Evolutionary conservation across 495 filamentous ascomycete genomes (phyloP), one percentile per base, ranked within the genome.

Genomic region (Clavariopsis aquatica): DNA sequence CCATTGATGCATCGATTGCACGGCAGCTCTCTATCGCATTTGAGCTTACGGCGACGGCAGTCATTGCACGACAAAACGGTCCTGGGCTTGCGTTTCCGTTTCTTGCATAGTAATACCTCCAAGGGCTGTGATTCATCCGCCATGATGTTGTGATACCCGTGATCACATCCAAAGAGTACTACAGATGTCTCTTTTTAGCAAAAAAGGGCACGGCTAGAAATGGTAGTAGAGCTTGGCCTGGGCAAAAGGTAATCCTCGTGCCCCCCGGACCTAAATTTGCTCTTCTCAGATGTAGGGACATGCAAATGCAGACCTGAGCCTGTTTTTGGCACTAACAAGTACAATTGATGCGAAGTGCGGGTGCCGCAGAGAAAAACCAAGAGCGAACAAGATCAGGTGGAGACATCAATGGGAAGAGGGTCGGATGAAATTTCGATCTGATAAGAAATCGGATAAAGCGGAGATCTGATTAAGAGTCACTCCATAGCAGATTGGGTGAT

Each of bases 1-100:
- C 65, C 54, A 12, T 67, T 49, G 4, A 62, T 34, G 31, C 65
- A 68, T 52, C 65, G 58, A 41, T 63, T 53, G 41, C 65, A 68
- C 24, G 65, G 65, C 1, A 52, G 36, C 47, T 68, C 53, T 53
- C 59, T 45, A 47, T 68, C 65, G 27, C 65, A 68, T 26, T 68
- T 68, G 5, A 68, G 49, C 46, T 68, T 68, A 8, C 65, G 58
- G 28, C 49, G 58, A 5, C 65, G 58, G 34, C 59, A 68, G 38
- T 51, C 46, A 24, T 57, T 53, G 60, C 65, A 68, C 22, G 65
- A 62, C 1, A 68, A 47, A 9, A 63, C 26, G 20, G 59, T 53
- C 60, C 65, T 49, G 34, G 28, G 52, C 46, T 68, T 68, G 12
- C 65, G 59, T 53, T 68, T 62, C 15, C 59, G 58, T 2, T 43